These are phyloP conservation scores for Parmelia sp. DNA, from an alignment of 495 filamentous ascomycete species.

Conservation along the genomic window DNA sequence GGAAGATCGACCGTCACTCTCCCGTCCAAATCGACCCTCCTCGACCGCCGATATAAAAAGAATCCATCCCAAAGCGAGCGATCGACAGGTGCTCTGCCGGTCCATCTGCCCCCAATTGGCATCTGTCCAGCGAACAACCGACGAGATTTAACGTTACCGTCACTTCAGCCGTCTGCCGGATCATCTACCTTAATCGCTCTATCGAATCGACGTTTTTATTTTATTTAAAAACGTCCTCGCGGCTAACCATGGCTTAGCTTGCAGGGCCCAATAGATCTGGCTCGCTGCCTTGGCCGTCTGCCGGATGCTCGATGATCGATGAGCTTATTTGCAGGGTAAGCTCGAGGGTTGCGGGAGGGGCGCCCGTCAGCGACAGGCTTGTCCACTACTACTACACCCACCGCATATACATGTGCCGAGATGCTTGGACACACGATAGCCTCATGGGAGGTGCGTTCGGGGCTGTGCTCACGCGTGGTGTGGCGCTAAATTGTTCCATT, in stretches of 20 bases:
- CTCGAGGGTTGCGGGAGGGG: conserved; percentile 16
- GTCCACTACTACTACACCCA: too few species aligned
- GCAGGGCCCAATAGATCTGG: conserved; percentile 9
- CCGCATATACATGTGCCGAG: background rate
- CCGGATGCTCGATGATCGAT: conserved; percentile 18
- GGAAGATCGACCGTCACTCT: background rate
- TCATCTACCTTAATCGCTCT: conserved; percentile 2
- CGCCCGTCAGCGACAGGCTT: background rate
- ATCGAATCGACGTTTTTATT: background rate
- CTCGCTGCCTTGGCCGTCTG: conserved; percentile 3
- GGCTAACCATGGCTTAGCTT: background rate
- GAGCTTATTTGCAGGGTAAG: conserved; percentile 16
- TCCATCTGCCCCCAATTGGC: conserved; percentile 6
- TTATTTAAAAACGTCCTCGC: background rate
- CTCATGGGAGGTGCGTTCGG: background rate
- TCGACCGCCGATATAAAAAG: conserved; percentile 15
- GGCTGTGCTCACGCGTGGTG: conserved; percentile 11
- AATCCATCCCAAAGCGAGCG: background rate
- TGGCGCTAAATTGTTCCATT: conserved; percentile 7
- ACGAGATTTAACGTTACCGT: background rate
- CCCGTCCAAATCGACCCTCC: background rate
- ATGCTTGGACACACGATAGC: background rate
- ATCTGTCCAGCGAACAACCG: background rate
- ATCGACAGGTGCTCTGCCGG: conserved; percentile 16
- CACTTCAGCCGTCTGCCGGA: conserved; percentile 11